Percentiles rank a stretch among this genome's conserved stretches.
Evolutionary conservation across 2,329 filamentous ascomycete genomes (phyloP).

Genomic region (Sclerotinia borealis): DNA sequence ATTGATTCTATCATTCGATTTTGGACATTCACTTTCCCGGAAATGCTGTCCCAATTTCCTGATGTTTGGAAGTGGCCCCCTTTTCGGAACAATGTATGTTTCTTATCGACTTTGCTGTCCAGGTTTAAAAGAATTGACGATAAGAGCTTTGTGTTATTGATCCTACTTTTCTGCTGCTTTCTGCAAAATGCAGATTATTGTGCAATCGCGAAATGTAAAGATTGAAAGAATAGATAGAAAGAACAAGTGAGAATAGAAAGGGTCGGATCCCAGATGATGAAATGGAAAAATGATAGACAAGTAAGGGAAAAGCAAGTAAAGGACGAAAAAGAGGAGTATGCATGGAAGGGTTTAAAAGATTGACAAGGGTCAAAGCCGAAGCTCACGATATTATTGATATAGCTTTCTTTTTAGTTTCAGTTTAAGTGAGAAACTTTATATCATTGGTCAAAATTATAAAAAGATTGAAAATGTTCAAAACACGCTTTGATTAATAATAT

Average conservation of each 20-base stretch:
- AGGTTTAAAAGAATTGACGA: background rate
- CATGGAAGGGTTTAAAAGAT: background rate
- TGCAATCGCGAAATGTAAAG: constrained; percentile 8
- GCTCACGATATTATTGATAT: background rate
- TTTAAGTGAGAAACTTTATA: background rate
- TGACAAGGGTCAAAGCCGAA: background rate
- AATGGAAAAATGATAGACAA: background rate
- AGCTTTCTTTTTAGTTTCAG: background rate
- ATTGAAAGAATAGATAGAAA: background rate
- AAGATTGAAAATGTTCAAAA: no score
- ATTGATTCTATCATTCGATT: background rate
- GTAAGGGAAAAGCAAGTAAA: background rate
- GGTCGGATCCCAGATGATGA: background rate
- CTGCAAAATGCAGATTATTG: constrained; percentile 6
- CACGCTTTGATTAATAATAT: no score
- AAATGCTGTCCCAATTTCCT: background rate
- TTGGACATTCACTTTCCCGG: background rate
- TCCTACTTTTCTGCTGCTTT: constrained; percentile 8
- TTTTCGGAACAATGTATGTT: background rate
- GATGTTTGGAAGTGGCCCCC: background rate
- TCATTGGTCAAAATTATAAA: background rate
- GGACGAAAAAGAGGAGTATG: background rate
- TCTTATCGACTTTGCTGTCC: background rate
- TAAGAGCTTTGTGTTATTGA: background rate
- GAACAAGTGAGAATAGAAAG: background rate